Percentiles rank a stretch among this genome's conserved stretches.
Conservation (phyloP, 352 stramenopile species). For the Globisporangium spiculum region DNA sequence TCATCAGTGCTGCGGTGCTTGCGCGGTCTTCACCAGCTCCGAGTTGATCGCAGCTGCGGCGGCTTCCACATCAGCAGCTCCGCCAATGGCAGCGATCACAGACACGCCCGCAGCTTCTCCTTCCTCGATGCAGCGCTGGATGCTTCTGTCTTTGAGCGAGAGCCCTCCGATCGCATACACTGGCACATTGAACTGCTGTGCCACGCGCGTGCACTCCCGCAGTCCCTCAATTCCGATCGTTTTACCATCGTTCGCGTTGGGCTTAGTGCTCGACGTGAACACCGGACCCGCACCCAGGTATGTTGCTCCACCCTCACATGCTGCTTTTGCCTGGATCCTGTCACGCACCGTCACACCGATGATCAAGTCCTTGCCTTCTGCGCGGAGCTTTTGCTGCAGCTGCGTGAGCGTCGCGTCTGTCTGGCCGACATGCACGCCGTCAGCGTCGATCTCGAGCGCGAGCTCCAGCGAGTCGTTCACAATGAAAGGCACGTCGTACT, state of each 20-base stretch:
- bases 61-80: conserved; percentile 24
- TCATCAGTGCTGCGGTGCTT: not conserved
- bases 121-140: conserved; percentile 40
- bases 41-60: conserved; percentile 26
- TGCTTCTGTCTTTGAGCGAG: conserved; percentile 29
- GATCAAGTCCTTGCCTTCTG: conserved; percentile 32
- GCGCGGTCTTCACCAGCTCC: conserved; percentile 20
- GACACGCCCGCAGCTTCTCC: conserved; percentile 39
- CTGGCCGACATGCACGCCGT: conserved; percentile 58
- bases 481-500: conserved; percentile 43
- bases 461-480: conserved; percentile 56
- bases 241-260: conserved; percentile 46
- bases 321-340: conserved; percentile 32
- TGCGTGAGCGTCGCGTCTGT: conserved; percentile 26
- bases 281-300: conserved; percentile 56
- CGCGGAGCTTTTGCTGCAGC: conserved; percentile 20
- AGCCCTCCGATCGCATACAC: conserved; percentile 55
- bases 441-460: conserved; percentile 39
- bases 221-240: conserved; percentile 45
- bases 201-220: conserved; percentile 21
- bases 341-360: conserved; percentile 55
- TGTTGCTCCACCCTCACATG: conserved; percentile 39
- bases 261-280: conserved; percentile 52
- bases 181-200: conserved; percentile 29
- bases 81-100: conserved; percentile 51